Evolutionary conservation across 805 yeast species (phyloP).

Genomic region (Teunomyces panamensis): DNA sequence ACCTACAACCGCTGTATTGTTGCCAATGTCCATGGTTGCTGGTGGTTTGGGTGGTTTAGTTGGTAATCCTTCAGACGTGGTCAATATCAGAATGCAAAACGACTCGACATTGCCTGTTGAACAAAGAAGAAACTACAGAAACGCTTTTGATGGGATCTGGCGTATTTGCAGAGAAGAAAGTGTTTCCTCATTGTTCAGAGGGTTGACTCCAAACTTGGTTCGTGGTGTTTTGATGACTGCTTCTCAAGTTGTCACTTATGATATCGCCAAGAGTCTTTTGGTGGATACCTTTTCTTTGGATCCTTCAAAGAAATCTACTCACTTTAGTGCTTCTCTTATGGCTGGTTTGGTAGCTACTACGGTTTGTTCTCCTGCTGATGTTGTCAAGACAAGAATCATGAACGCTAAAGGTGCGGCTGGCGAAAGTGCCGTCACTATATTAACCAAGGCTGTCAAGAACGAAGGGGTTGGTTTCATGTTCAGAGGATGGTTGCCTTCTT

Average conservation of each 20-base stretch:
- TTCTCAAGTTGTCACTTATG: constrained; percentile 86
- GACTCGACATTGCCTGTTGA: constrained; percentile 66
- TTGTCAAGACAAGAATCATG: constrained; percentile 85
- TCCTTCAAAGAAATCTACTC: constrained; percentile 63
- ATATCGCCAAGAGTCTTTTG: constrained; percentile 61
- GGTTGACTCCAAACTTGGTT: constrained; percentile 71
- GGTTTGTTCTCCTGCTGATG: constrained; percentile 90
- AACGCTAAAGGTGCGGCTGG: constrained; percentile 48
- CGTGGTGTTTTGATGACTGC: constrained; percentile 89
- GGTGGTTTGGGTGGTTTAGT: constrained; percentile 83
- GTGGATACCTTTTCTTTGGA: constrained; percentile 51
- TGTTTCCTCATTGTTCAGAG: constrained; percentile 57
- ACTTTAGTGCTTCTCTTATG: constrained; percentile 70
- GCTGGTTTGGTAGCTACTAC: constrained; percentile 92
- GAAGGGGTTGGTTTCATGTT: constrained; percentile 83
- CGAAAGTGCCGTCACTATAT: constrained; percentile 49
- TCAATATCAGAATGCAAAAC: constrained; percentile 88
- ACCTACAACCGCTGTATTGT: constrained; percentile 56
- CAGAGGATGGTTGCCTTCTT: constrained; percentile 89
- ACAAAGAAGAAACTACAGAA: constrained; percentile 67
- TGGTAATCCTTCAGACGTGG: constrained; percentile 87
- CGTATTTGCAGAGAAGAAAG: constrained; percentile 65
- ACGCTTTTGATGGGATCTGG: constrained; percentile 73
- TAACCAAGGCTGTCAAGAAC: constrained; percentile 51
- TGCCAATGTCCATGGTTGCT: constrained; percentile 81